Evolutionary conservation across 1,284 basidiomycete genomes (phyloP), one percentile per base, ranked within the genome.

Genomic region (Athelia psychrophila): DNA sequence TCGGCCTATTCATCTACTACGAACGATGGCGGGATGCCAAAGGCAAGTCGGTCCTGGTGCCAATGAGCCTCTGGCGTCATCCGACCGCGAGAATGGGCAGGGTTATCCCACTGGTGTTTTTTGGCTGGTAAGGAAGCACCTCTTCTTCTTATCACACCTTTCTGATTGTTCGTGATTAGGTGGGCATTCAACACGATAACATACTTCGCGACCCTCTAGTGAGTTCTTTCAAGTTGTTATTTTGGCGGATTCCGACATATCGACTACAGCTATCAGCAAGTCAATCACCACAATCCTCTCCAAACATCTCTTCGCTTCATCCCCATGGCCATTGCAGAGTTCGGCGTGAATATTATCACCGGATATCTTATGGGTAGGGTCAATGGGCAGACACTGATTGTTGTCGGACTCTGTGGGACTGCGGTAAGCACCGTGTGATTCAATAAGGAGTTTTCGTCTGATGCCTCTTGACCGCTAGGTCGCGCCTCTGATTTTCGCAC

Each of bases 201-300:
- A n/a, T 72, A 71, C 55, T 68, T 69, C 52, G 47, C 57, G 2
- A 65, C 64, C 0, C 52, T 66, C 40, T 66, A 65, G 64, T 66
- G 45, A 22, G 58, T 51, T 42, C 2, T 20, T 36, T 13, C 30
- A 16, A n/a, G 20, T 23, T 18, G 20, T 36, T 12, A 3, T 50
- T 22, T 15, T 24, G 9, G 45, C 47, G 44, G 30, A 18, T 49
- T n/a, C 23, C 40, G 13, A 30, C 20, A 20, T 23, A 52, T 54
- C 2, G n/a, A n/a, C n/a, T 52, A 56, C n/a, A 70, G 66, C 60
- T 69, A 59, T 53, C 69, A 72, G 53, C 65, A 71, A 56, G 64
- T 71, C 24, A 57, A 60, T n/a, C 56, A 57, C 1, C 56, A 69
- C 12, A 52, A 50, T 48, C 66, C 69, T 3, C 47, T 71, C 12